A percentile compares a stretch with the other conserved stretches of the same genome.
Conservation (phyloP, 768 basidiomycete genomes). For the Kwoniella bestiolae region DNA sequence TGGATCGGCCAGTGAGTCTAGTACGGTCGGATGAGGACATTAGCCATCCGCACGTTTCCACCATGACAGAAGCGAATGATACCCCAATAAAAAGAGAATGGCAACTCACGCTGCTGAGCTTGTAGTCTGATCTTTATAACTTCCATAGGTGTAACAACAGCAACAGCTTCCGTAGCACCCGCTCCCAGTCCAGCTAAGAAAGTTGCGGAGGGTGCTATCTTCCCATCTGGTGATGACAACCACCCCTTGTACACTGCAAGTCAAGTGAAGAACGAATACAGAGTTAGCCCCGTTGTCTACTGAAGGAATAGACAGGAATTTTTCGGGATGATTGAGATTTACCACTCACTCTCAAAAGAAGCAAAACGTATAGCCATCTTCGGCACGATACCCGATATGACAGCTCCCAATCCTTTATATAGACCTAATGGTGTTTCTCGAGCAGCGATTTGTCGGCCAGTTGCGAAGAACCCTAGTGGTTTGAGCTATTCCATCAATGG, state of each 20-base stretch:
- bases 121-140: constrained; percentile 98
- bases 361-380: constrained; percentile 99
- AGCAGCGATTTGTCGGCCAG: constrained; percentile 80
- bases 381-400: constrained; percentile 93
- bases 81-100: too few species aligned
- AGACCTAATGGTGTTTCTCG: constrained; percentile 93
- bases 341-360: constrained; percentile 75
- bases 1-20: constrained; percentile 89
- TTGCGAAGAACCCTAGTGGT: constrained; percentile 87
- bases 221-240: constrained; percentile 74
- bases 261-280: not conserved
- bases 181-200: constrained; percentile 94
- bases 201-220: constrained; percentile 75
- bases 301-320: too few species aligned
- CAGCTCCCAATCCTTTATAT: constrained; percentile 97
- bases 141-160: constrained; percentile 98
- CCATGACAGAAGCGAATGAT: too few species aligned
- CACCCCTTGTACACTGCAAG: constrained; percentile 71
- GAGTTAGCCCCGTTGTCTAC: too few species aligned
- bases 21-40: too few species aligned
- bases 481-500: constrained; percentile 68
- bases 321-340: not conserved
- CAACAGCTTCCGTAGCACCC: constrained; percentile 91
- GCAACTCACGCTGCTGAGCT: constrained; percentile 74
- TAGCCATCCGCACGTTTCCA: too few species aligned